A percentile compares a stretch with the other conserved stretches of the same genome.
Evolutionary conservation across 331 rosid species (phyloP).

Genomic region (Pyracantha coccinea): DNA sequence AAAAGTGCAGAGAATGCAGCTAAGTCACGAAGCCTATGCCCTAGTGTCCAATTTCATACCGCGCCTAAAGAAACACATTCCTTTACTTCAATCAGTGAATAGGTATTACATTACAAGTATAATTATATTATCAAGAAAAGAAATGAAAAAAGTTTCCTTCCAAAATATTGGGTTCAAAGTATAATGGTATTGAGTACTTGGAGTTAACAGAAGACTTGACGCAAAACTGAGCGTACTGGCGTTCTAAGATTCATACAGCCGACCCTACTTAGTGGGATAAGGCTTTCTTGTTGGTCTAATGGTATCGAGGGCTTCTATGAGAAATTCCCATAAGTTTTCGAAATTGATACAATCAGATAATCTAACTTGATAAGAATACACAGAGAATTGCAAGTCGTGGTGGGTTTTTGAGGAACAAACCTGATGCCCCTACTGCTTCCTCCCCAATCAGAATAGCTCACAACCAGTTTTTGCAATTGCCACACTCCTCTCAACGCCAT

Average conservation of each 20-base stretch:
- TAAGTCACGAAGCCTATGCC: neutral
- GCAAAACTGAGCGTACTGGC: too few species aligned
- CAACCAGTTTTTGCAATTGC: constrained; percentile 70
- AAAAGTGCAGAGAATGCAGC: neutral
- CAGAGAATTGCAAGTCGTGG: neutral
- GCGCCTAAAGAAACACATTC: neutral
- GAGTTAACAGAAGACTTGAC: too few species aligned
- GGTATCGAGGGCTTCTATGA: too few species aligned
- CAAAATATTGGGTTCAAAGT: neutral
- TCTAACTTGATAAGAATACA: neutral
- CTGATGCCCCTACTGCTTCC: constrained; percentile 89
- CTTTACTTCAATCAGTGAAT: neutral
- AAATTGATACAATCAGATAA: neutral
- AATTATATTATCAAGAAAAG: neutral
- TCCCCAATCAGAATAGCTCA: constrained; percentile 74
- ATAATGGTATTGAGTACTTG: too few species aligned
- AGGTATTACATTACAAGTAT: neutral
- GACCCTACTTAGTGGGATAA: too few species aligned
- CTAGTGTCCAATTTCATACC: neutral
- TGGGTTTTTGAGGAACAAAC: constrained; percentile 16
- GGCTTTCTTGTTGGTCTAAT: too few species aligned
- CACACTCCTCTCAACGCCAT: constrained; percentile 87
- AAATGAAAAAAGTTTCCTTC: too few species aligned
- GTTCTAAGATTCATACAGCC: too few species aligned
- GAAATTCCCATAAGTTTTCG: too few species aligned